Base-by-base conservation (phyloP, 179 eudicot species). In the Beta corolliflora region DNA sequence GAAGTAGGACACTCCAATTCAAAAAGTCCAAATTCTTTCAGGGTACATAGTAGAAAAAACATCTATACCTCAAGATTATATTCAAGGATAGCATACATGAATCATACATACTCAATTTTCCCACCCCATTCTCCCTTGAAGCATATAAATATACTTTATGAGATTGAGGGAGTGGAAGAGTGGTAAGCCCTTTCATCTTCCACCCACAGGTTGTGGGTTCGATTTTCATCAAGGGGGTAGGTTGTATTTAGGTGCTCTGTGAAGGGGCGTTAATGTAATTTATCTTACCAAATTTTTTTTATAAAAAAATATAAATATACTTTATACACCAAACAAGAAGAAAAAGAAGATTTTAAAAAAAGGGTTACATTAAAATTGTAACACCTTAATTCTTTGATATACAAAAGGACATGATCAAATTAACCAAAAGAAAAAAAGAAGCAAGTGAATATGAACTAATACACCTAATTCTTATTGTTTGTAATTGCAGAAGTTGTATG, bases 21-120 rank as follows among this genome's bases (percentile, higher is more conserved):
- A 65, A 70, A 54, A n/a, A 23, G 45, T 55, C 79, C 73, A 65
- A 65, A 52, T 81, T 65, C 66, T 75, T 81, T 80, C 73, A 8
- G 52, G 52, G 46, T 19, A 67, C 81, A 67, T 67, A 8, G 5
- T 53, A 7, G 3, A 45, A 41, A 76, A 29, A 76, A 25, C 0
- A 3, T 48, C 75, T 77, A 68, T 81, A 76, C 80, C 77, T 25
- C 31, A 1, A 36, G 41, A 36, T 36, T 36, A 36, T 36, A 36
- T 70, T 79, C 29, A 71, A 53, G 66, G 23, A 56, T 16, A 79
- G 53, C 58, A 74, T 36, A 21, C 16, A 65, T 52, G 41, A n/a
- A n/a, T n/a, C n/a, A 36, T 36, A 36, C 41, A 36, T 36, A 36
- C 46, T 64, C 19, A n/a, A 11, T 58, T 53, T 65, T 46, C 55